These are phyloP conservation scores for Lasiodiplodia gonubiensis DNA, from an alignment of 2,329 filamentous ascomycete species.

Conservation along the genomic window DNA sequence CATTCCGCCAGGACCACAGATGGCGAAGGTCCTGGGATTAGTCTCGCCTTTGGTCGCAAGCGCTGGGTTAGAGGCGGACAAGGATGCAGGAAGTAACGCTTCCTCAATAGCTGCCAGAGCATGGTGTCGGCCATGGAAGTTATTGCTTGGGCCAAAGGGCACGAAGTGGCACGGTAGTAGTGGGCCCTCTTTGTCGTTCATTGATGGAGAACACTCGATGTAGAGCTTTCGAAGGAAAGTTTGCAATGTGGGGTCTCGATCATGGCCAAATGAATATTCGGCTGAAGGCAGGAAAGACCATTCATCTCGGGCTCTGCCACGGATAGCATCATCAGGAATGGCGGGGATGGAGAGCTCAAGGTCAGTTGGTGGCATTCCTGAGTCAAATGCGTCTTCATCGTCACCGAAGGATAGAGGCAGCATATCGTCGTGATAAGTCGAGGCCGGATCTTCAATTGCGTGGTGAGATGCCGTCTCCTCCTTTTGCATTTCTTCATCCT, in stretches of 20 bases:
- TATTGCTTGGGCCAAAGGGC: not conserved
- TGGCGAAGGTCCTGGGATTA: slow-evolving; percentile 10
- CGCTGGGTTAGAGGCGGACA: not conserved
- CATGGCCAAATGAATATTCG: not conserved
- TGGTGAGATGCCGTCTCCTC: not conserved
- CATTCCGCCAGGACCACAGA: slow-evolving; percentile 37
- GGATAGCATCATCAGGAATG: not conserved
- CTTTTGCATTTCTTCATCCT: not conserved
- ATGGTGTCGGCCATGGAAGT: not conserved
- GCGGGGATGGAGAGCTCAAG: not conserved
- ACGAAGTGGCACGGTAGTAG: not conserved
- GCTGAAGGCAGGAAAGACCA: not conserved
- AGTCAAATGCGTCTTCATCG: not conserved
- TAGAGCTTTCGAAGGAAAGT: not conserved
- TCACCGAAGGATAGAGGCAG: not conserved
- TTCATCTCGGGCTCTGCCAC: not conserved
- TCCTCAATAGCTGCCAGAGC: not conserved
- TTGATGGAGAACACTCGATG: not conserved
- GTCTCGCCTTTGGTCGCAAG: not conserved
- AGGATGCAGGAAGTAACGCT: not conserved
- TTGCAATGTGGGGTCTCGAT: not conserved
- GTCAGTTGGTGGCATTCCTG: not conserved
- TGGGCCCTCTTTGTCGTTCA: not conserved
- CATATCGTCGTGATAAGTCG: not conserved
- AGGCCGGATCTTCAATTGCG: not conserved